Conservation (phyloP, 441 rosid genomes). For the Macaranga tanarius region DNA sequence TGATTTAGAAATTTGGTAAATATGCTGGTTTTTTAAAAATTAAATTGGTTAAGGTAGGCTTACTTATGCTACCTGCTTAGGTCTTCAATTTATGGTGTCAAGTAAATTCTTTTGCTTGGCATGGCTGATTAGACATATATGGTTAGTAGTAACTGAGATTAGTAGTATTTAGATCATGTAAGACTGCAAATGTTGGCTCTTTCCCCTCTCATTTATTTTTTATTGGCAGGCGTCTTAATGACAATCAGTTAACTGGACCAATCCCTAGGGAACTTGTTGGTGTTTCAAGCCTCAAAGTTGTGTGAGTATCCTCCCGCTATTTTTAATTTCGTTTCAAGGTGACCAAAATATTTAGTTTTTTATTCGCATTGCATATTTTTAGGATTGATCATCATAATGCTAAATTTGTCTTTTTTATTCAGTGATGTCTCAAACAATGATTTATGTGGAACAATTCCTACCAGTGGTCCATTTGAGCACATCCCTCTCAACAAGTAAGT, state of each 20-base stretch:
- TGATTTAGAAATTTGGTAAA: constrained; percentile 4
- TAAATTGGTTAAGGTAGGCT: background rate
- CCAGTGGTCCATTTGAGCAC: constrained; percentile 78
- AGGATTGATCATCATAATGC: background rate
- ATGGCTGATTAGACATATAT: background rate
- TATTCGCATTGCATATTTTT: constrained; percentile 3
- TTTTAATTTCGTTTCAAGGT: background rate
- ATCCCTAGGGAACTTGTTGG: constrained; percentile 72
- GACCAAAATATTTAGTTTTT: background rate
- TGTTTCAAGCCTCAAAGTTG: constrained; percentile 86
- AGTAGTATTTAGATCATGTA: constrained; percentile 7
- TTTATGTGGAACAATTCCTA: constrained; percentile 94
- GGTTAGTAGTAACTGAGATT: background rate
- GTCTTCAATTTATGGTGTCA: background rate
- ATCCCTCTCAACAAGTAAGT: constrained; percentile 82
- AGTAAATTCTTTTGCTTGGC: background rate
- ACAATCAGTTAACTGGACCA: constrained; percentile 75
- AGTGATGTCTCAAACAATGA: constrained; percentile 88
- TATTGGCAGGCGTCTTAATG: constrained; percentile 76
- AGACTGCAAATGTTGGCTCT: background rate
- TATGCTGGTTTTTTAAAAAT: background rate
- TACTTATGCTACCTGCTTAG: background rate
- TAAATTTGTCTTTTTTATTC: constrained; percentile 19
- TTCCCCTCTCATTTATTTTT: constrained; percentile 28
- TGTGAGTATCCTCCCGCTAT: constrained; percentile 52